Evolutionary conservation across 306 rosid genomes (phyloP).

Genomic region (Prunus kanzakura): DNA sequence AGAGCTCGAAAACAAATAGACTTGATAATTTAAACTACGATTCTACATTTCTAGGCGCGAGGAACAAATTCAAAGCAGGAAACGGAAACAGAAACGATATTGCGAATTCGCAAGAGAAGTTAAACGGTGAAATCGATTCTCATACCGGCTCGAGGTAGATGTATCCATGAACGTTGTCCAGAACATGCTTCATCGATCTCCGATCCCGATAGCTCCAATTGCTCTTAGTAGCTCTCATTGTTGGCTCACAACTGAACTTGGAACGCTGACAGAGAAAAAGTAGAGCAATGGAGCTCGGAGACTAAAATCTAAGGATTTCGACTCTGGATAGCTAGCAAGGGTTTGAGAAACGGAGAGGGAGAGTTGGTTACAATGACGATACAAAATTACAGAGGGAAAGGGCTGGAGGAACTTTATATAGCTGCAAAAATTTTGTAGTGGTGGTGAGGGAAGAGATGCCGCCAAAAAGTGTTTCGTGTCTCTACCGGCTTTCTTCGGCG

Average conservation of each 20-base stretch:
- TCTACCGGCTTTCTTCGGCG: not conserved
- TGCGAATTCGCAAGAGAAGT: not conserved
- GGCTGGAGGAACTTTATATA: not conserved
- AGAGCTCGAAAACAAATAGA: not conserved
- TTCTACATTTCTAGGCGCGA: not conserved
- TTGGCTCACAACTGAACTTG: constrained; percentile 10
- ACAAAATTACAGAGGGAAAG: not conserved
- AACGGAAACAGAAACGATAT: not conserved
- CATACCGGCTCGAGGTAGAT: constrained; percentile 65
- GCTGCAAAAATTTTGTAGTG: not conserved
- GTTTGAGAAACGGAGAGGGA: not conserved
- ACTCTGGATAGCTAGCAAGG: not conserved
- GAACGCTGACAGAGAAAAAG: constrained; percentile 1
- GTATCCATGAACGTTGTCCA: constrained; percentile 69
- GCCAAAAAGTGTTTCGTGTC: constrained; percentile 21
- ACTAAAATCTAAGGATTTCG: not conserved
- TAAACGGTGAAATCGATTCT: not conserved
- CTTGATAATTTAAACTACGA: not conserved
- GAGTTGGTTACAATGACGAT: not conserved
- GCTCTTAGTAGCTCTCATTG: constrained; percentile 27
- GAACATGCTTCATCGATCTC: constrained; percentile 46
- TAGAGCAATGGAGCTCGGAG: not conserved
- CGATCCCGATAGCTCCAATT: constrained; percentile 26
- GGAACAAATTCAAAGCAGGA: constrained; percentile 3
- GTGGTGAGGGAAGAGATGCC: constrained; percentile 24